These are phyloP conservation scores for Cryptosporidium andersoni DNA, from an alignment of 169 alveolate genomes.

Conservation along the genomic window DNA sequence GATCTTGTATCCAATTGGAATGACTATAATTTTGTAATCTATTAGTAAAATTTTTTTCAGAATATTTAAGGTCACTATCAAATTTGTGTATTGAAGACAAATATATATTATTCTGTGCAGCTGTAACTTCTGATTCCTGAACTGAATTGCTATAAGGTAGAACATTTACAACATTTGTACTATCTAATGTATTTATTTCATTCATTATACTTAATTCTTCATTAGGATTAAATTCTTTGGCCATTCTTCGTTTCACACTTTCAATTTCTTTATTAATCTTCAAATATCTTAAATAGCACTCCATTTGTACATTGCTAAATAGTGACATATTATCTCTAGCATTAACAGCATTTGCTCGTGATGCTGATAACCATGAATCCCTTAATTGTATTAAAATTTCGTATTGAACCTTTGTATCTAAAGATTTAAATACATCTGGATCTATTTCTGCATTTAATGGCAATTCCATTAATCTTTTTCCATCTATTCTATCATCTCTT, in stretches of 20 bases:
- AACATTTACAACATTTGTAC: conserved; percentile 24
- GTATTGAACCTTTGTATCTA: conserved; percentile 79
- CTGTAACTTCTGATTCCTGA: too few species aligned
- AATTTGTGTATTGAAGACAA: too few species aligned
- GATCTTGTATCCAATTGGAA: too few species aligned
- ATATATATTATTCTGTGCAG: too few species aligned
- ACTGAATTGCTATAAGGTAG: too few species aligned
- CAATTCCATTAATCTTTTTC: conserved; percentile 47
- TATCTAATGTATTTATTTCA: conserved; percentile 24
- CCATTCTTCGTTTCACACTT: conserved; percentile 77
- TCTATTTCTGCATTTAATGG: conserved; percentile 75
- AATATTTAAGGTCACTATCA: too few species aligned
- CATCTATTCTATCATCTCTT: not conserved
- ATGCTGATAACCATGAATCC: conserved; percentile 82
- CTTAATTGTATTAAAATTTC: conserved; percentile 81
- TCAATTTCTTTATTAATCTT: conserved; percentile 85
- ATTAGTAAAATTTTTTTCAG: too few species aligned
- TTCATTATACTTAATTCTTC: conserved; percentile 64
- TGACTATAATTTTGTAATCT: too few species aligned
- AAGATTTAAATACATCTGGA: conserved; percentile 80
- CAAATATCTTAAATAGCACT: conserved; percentile 82
- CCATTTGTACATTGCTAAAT: conserved; percentile 84
- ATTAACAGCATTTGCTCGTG: conserved; percentile 78
- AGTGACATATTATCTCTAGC: conserved; percentile 79
- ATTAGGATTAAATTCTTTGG: conserved; percentile 66